These are phyloP conservation scores for Aureobasidium sp. DNA, from an alignment of 2,329 filamentous ascomycete genomes.

Conservation along the genomic window DNA sequence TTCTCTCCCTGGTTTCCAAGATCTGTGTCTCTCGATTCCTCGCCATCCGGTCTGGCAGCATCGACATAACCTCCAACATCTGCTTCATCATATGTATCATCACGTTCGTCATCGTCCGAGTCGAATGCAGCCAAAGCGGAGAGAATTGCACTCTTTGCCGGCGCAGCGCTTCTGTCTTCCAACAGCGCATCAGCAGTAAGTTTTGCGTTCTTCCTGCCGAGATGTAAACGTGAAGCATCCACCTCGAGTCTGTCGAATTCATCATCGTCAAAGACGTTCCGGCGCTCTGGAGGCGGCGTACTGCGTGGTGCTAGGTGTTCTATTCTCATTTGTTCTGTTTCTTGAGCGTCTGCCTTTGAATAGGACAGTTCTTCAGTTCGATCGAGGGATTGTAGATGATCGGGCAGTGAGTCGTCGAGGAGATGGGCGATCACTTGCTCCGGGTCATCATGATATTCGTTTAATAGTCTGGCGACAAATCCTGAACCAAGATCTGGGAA, in stretches of 20 bases:
- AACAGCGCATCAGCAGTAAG: conserved; percentile 64
- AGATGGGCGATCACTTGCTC: conserved; percentile 76
- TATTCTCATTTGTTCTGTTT: conserved; percentile 16
- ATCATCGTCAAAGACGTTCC: conserved; percentile 72
- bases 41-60: conserved; percentile 41
- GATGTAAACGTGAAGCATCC: conserved; percentile 60
- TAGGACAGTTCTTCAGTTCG: conserved; percentile 53
- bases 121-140: conserved; percentile 85
- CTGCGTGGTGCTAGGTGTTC: conserved; percentile 47
- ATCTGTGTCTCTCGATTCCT: conserved; percentile 41
- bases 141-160: conserved; percentile 77
- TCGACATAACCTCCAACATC: conserved; percentile 90
- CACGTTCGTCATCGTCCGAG: conserved; percentile 88
- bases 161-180: conserved; percentile 52
- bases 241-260: conserved; percentile 65
- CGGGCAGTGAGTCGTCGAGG: conserved; percentile 66
- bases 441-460: conserved; percentile 67
- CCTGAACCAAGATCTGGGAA: conserved; percentile 80
- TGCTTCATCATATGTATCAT: conserved; percentile 90
- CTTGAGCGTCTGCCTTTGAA: neutral
- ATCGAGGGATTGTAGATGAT: conserved; percentile 56
- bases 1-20: conserved; percentile 33
- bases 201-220: conserved; percentile 60
- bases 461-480: conserved; percentile 70
- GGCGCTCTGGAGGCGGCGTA: conserved; percentile 49